A percentile compares a stretch with the other conserved stretches of the same genome.
These are phyloP conservation scores for Cyclocybe aegerita DNA, from an alignment of 768 basidiomycete genomes.

Conservation along the genomic window DNA sequence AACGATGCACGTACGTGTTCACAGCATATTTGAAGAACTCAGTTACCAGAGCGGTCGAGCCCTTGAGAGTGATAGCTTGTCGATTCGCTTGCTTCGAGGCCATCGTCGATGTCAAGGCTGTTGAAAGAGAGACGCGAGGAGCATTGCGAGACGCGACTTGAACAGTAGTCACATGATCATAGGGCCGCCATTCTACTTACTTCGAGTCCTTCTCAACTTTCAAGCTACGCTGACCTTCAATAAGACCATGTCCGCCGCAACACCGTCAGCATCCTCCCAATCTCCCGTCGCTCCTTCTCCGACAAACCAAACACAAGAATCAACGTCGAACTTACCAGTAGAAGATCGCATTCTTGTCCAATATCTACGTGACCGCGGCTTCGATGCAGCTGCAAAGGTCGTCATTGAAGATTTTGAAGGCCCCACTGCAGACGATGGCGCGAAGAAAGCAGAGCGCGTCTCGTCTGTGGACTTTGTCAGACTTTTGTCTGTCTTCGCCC, in stretches of 20 bases:
- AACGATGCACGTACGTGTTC: constrained; percentile 69
- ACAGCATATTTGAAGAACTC: constrained; percentile 99
- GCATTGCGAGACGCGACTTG: constrained; percentile 18
- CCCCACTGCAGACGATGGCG: constrained; percentile 42
- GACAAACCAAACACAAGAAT: constrained; percentile 36
- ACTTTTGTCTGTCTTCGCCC: constrained; percentile 64
- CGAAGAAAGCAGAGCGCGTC: constrained; percentile 41
- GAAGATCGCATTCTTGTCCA: constrained; percentile 46
- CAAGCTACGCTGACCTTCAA: background rate
- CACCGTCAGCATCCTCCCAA: constrained; percentile 51
- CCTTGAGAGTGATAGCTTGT: constrained; percentile 91
- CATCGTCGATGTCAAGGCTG: constrained; percentile 24
- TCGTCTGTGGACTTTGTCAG: constrained; percentile 51
- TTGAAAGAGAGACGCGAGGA: constrained; percentile 10
- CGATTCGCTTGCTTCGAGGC: constrained; percentile 53
- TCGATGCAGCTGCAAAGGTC: constrained; percentile 47
- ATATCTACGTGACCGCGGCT: constrained; percentile 49
- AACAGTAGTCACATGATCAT: constrained; percentile 29
- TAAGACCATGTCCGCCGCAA: constrained; percentile 43
- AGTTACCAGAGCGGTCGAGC: constrained; percentile 89
- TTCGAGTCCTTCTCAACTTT: background rate
- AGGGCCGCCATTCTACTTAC: background rate
- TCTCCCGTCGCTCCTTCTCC: constrained; percentile 50
- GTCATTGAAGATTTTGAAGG: constrained; percentile 44
- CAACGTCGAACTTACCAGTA: constrained; percentile 31